phyloP scores from a whole-genome alignment of 1,284 basidiomycete genomes.

The Cutaneotrichosporon spelunceum region DNA sequence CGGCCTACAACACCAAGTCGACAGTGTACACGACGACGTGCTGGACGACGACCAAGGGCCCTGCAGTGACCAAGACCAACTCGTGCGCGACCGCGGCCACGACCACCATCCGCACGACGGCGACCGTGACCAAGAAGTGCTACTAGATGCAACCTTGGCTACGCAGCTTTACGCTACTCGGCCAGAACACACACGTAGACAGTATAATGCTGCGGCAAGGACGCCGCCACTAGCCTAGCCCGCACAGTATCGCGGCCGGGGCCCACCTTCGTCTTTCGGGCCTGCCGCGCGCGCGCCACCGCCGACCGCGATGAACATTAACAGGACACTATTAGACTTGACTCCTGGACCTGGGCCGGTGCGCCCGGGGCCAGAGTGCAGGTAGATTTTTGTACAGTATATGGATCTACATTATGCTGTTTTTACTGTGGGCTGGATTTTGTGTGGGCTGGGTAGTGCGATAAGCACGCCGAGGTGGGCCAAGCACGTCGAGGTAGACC shows the following conservation, averaged over 20 bases:
- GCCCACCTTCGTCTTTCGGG: too few species aligned
- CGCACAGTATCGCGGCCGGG: neutral
- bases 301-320: neutral
- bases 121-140: constrained; percentile 3
- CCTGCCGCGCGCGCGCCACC: neutral
- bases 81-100: constrained; percentile 4
- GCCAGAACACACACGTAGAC: too few species aligned
- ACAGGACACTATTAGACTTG: neutral
- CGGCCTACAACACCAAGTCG: neutral
- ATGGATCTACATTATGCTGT: neutral
- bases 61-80: constrained; percentile 8
- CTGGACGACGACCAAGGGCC: constrained; percentile 7
- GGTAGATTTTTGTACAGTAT: neutral
- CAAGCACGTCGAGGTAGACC: too few species aligned
- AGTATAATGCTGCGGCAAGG: neutral
- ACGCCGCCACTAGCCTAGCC: neutral
- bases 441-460: too few species aligned
- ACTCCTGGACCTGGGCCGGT: neutral
- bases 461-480: too few species aligned
- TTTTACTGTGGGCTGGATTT: neutral
- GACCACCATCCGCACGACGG: constrained; percentile 3
- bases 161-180: too few species aligned
- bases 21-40: constrained; percentile 2
- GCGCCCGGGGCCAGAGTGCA: neutral
- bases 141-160: neutral